Base-by-base conservation (phyloP, 2,329 filamentous ascomycete genomes). In the Fusarium graminum region DNA sequence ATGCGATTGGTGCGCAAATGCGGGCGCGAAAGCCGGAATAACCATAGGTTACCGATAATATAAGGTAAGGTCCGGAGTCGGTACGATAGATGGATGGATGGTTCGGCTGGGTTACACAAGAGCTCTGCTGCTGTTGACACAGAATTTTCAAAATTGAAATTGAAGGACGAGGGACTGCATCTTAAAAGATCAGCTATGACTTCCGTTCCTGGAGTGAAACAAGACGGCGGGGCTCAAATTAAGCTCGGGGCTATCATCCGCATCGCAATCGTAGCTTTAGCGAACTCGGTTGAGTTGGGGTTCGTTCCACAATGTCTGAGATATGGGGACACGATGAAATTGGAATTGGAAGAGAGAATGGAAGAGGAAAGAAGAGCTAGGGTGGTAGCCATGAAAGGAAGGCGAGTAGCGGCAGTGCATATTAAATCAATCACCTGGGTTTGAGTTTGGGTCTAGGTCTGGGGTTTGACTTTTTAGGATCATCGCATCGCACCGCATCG, bases 1-100 rank as follows among this genome's bases (percentile, higher is more conserved):
- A 54, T 59, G 29, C 22, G 26, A 68, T 68, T 68, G 65, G 65
- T 60, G 65, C 65, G 65, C 65, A 36, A 68, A 53, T 68, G 47
- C 50, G 49, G 49, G 25, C 32, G 41, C 52, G 39, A 52, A 56
- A 40, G 47, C 57, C 55, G 32, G 52, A 49, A 42, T 47, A 53
- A 40, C 34, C 58, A 49, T 42, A 68, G 41, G 57, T 55, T 41
- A 41, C 28, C 17, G 40, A 44, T 32, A n/a, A 60, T 60, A 60
- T 60, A 60, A 36, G 34, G 14, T 36, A 36, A 34, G 32, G 34
- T 36, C 34, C 34, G n/a, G 32, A 36, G 16, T 36, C 16, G 34
- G 16, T 36, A 10, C 16, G 13, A 29, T 22, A 6, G 22, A 22
- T 22, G 22, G 22, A 22, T 22, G 22, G 22, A 22, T 22, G 22